A percentile compares a stretch with the other conserved stretches of the same genome.
These are phyloP conservation scores for Penicillium sp. DNA, from an alignment of 2,329 filamentous ascomycete genomes.

Conservation along the genomic window DNA sequence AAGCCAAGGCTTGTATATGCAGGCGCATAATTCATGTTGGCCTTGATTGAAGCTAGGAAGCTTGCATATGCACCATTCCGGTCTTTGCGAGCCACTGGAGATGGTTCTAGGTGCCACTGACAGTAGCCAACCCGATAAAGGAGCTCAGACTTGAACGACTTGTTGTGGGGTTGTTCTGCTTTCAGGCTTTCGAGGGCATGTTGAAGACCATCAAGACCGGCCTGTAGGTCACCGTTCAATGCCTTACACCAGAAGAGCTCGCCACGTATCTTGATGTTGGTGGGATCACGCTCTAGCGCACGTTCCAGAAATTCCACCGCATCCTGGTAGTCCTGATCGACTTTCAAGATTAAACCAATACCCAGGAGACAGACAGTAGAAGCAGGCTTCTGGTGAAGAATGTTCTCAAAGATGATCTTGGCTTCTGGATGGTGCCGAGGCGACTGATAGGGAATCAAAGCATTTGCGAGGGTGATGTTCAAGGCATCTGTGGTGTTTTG, in stretches of 20 bases:
- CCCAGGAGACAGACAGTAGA: slow-evolving; percentile 84
- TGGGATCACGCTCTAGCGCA: slow-evolving; percentile 70
- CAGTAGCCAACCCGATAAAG: slow-evolving; percentile 86
- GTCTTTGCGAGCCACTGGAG: slow-evolving; percentile 72
- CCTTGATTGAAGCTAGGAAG: slow-evolving; percentile 82
- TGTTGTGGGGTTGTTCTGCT: slow-evolving; percentile 59
- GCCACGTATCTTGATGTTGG: slow-evolving; percentile 75
- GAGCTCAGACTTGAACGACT: slow-evolving; percentile 78
- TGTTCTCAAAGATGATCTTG: slow-evolving; percentile 78
- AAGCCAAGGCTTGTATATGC: slow-evolving; percentile 88
- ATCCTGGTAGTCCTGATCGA: slow-evolving; percentile 83
- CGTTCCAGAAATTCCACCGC: slow-evolving; percentile 79
- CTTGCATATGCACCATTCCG: slow-evolving; percentile 79
- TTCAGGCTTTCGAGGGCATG: slow-evolving; percentile 67
- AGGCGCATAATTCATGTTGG: slow-evolving; percentile 82
- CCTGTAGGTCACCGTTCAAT: slow-evolving; percentile 72
- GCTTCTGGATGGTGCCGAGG: slow-evolving; percentile 89
- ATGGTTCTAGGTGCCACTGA: slow-evolving; percentile 79
- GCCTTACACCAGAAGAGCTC: slow-evolving; percentile 94
- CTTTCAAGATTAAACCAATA: slow-evolving; percentile 86
- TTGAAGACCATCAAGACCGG: slow-evolving; percentile 70
- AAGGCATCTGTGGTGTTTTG: slow-evolving; percentile 72
- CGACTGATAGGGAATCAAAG: slow-evolving; percentile 85
- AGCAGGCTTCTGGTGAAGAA: slow-evolving; percentile 72
- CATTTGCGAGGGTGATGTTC: slow-evolving; percentile 78